Percentiles rank a stretch among this genome's conserved stretches.
These are phyloP conservation scores for Prinsepia uniflora DNA, from an alignment of 306 rosid genomes.

Conservation along the genomic window DNA sequence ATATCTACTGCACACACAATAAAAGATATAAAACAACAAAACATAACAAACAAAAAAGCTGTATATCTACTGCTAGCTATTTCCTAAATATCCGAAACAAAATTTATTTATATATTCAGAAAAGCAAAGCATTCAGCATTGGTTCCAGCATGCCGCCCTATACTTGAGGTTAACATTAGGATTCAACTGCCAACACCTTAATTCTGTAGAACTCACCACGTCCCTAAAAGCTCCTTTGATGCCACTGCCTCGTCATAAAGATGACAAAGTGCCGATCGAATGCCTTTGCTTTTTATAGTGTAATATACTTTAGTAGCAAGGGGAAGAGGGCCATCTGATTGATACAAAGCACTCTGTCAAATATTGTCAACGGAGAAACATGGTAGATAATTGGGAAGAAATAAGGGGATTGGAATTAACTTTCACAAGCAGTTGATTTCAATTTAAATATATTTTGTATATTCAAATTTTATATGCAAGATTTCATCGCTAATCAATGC, in stretches of 20 bases:
- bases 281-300: slow-evolving; percentile 68
- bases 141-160: too few species aligned
- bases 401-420: slow-evolving; percentile 20
- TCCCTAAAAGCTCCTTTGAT: slow-evolving; percentile 44
- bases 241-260: slow-evolving; percentile 55
- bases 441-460: slow-evolving; percentile 8
- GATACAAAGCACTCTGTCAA: slow-evolving; percentile 23
- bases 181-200: not conserved
- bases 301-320: slow-evolving; percentile 87
- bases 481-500: not conserved
- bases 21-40: too few species aligned
- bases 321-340: slow-evolving; percentile 72
- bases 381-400: slow-evolving; percentile 11
- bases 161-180: not conserved
- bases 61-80: too few species aligned
- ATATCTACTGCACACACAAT: too few species aligned
- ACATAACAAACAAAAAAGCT: too few species aligned
- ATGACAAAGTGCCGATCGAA: slow-evolving; percentile 64
- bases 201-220: slow-evolving; percentile 30
- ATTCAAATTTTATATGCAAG: not conserved
- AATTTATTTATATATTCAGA: too few species aligned
- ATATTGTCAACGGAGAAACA: slow-evolving; percentile 10
- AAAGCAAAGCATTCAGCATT: too few species aligned
- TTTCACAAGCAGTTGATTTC: slow-evolving; percentile 22
- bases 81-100: too few species aligned